Base-by-base conservation (phyloP, 768 basidiomycete genomes). In the Suillus lakei region DNA sequence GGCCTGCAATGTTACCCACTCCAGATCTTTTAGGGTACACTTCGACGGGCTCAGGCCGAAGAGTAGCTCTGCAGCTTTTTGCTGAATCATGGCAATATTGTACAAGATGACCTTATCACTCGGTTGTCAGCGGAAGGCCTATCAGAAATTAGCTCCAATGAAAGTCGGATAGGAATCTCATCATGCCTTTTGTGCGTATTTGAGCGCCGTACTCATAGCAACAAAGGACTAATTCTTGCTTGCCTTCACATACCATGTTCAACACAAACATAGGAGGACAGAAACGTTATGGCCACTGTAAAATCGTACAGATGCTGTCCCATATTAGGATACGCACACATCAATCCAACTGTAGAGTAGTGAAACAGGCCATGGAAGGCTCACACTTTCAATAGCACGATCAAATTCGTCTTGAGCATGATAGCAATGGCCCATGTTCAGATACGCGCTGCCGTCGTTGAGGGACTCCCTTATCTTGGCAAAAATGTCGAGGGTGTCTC, bases 71-170 rank as follows among this genome's bases (percentile, higher is more conserved):
- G 95, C 93, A 0, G 93, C 90, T 77, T 98, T 98, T 75, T 99
- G 98, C 76, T 96, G 91, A 39, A 99, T 95, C 92, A 99, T 96
- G 62, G 97, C 96, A 71, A 98, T 93, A 76, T 99, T 99, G 79
- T 96, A 99, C 50, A 95, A 66, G 60, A 91, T 88, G 4, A 95
- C 92, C 73, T 96, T 96, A 80, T 99, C 98, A 63, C 83, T 85
- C 0, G 96, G 95, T 68, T 91, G 89, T 7, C 95, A 78, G 68
- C 93, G 91, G 18, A 92, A 81, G 1, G 96, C 96, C 96, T 98
- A 32, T 64, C 28, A 70, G 67, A 61, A 43, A 64, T 10, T 36
- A 21, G 21, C 39, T 56, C 26, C 32, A 23, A 41, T 53, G 10
- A 23, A 16, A 65, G 13, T 43, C 43, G n/a, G 60, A 44, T 41